Percentiles rank a stretch among this genome's conserved stretches.
Evolutionary conservation across 768 basidiomycete genomes (phyloP).

Genomic region (Lactarius vividus): DNA sequence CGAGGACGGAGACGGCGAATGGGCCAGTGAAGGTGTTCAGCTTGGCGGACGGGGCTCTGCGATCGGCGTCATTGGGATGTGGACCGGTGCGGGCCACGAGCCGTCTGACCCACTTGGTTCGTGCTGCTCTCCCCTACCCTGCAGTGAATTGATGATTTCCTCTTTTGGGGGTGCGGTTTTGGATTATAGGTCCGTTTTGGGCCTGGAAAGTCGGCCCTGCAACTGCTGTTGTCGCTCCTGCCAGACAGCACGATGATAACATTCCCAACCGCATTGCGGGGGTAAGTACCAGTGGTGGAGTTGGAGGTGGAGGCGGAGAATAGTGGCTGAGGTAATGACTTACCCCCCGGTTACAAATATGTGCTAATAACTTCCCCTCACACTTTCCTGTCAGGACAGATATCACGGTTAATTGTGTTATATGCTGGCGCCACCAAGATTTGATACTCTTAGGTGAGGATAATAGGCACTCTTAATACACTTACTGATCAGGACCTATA

Average conservation of each 20-base stretch:
- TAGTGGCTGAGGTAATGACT: too few relatives aligned
- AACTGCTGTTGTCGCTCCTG: not conserved
- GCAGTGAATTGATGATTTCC: not conserved
- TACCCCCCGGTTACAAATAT: not conserved
- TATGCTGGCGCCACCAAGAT: too few relatives aligned
- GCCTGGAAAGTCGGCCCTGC: conserved; percentile 39
- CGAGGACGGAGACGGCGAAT: conserved; percentile 40
- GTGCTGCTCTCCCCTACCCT: conserved; percentile 7
- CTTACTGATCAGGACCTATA: too few relatives aligned
- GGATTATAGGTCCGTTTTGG: conserved; percentile 42
- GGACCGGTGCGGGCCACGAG: conserved; percentile 53
- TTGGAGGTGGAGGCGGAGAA: not conserved
- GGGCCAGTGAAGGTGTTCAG: conserved; percentile 57
- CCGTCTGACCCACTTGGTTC: conserved; percentile 43
- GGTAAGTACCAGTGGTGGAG: not conserved
- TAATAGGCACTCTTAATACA: too few relatives aligned
- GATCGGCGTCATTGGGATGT: conserved; percentile 51
- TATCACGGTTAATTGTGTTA: too few relatives aligned
- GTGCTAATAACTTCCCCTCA: too few relatives aligned
- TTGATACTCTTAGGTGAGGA: too few relatives aligned
- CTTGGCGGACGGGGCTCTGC: conserved; percentile 54
- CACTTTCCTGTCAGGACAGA: too few relatives aligned
- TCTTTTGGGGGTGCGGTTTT: not conserved
- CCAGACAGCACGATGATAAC: not conserved
- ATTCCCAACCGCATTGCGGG: not conserved